phyloP scores from a whole-genome alignment of 306 rosid species.

The Dalbergia cochinchinensis region DNA sequence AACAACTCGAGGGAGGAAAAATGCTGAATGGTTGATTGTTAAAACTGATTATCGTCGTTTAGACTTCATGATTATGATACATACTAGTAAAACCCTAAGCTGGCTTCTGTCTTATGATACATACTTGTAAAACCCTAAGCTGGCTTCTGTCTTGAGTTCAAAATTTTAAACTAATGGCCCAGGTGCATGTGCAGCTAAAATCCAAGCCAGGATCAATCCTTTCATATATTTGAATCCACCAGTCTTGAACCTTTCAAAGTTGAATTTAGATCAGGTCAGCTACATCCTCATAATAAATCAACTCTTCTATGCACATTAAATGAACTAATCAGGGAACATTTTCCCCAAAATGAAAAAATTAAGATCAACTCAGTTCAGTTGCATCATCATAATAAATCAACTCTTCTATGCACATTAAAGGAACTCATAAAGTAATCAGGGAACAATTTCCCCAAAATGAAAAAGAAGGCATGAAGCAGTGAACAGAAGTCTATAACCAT shows the following conservation, averaged over 20 bases:
- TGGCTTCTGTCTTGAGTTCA: constrained; percentile 21
- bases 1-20: constrained; percentile 3
- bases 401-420: constrained; percentile 8
- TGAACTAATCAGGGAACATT: neutral
- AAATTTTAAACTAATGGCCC: constrained; percentile 37
- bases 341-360: neutral
- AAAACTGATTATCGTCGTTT: neutral
- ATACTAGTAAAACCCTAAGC: constrained; percentile 36
- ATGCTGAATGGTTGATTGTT: constrained; percentile 9
- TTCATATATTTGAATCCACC: constrained; percentile 31
- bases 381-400: constrained; percentile 26
- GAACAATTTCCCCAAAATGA: neutral
- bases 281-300: constrained; percentile 26
- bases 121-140: constrained; percentile 41
- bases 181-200: constrained; percentile 25
- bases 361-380: neutral
- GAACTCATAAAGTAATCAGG: neutral
- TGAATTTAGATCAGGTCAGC: constrained; percentile 29
- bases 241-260: constrained; percentile 38
- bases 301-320: constrained; percentile 15
- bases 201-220: constrained; percentile 37
- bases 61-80: constrained; percentile 20
- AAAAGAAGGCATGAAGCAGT: neutral
- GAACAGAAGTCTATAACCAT: constrained; percentile 11
- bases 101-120: constrained; percentile 15